Evolutionary conservation across 148 eudicot genomes (phyloP), one percentile per base, ranked within the genome.

Genomic region (Camellia japonica): DNA sequence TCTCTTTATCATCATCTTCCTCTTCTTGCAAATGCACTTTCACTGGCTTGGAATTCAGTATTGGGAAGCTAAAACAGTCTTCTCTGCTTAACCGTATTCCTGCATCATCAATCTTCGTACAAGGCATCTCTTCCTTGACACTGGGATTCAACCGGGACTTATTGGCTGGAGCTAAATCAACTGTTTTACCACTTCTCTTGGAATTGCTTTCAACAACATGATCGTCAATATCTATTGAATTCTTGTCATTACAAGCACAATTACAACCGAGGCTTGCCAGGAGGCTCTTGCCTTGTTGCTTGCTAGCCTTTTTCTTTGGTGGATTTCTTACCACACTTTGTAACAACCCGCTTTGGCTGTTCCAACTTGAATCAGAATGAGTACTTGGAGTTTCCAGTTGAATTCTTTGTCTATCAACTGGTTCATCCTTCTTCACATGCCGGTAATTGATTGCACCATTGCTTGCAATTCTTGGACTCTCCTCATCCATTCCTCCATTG

Each of bases 301-400:
- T 87, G 47, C 19, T 84, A 54, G 61, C 88, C 55, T 67, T 82
- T 42, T 65, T 77, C 20, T 86, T 81, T 65, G 44, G 80, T n/a
- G 82, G 76, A 13, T 49, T 81, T 69, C 82, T 85, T 16, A 54
- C 82, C 4, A 82, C 46, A n/a, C 79, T 78, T 15, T 46, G 86
- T 74, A 92, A 59, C 12, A 94, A 78, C 23, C 79, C 82, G 14
- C 86, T 89, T 80, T 85, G 91, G 85, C 98, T 92, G 63, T 92
- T 90, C 87, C 83, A 81, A 79, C 97, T 94, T 9, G 90, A 86
- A 66, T 83, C 91, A 10, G 95, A 92, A 51, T 81, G 80, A 58
- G 76, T 77, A 67, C 98, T 94, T 6, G 89, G 90, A 65, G 91
- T 85, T 76, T 80, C 84, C 30, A 83, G 77, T 73, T 83, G 79